Percentiles rank a stretch among this genome's conserved stretches.
These are phyloP conservation scores for Cubamyces sp. DNA, from an alignment of 768 basidiomycete species.

Conservation along the genomic window DNA sequence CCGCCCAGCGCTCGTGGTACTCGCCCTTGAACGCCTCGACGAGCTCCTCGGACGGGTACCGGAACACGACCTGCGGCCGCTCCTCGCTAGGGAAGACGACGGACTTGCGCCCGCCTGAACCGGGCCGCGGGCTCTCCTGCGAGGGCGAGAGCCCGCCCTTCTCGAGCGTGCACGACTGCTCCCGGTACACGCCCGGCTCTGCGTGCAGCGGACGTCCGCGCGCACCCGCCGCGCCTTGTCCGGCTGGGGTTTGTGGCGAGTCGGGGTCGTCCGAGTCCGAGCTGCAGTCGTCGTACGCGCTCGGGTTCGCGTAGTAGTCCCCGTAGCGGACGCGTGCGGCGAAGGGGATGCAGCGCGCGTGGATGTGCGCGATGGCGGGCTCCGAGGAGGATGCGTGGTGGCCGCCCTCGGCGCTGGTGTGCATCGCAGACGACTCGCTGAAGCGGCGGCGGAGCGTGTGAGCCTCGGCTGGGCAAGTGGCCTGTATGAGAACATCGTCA, in stretches of 20 bases:
- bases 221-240: not conserved
- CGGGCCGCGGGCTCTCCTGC: slow-evolving; percentile 1
- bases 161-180: slow-evolving; percentile 16
- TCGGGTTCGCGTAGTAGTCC: slow-evolving; percentile 22
- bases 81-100: slow-evolving; percentile 28
- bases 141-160: slow-evolving; percentile 4
- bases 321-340: slow-evolving; percentile 22
- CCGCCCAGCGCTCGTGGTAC: slow-evolving; percentile 9
- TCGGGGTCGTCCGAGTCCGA: slow-evolving; percentile 21
- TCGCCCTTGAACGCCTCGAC: slow-evolving; percentile 18
- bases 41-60: slow-evolving; percentile 29
- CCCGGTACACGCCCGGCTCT: slow-evolving; percentile 13
- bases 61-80: slow-evolving; percentile 30
- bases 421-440: slow-evolving; percentile 17
- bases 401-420: not conserved
- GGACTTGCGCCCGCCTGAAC: slow-evolving; percentile 19
- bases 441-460: slow-evolving; percentile 16
- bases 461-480: slow-evolving; percentile 27
- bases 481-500: slow-evolving; percentile 11
- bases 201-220: slow-evolving; percentile 17
- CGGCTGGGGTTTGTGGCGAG: slow-evolving; percentile 13
- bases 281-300: slow-evolving; percentile 17
- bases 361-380: slow-evolving; percentile 23
- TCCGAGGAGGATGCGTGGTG: not conserved
- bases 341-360: slow-evolving; percentile 28